These are phyloP conservation scores for Aspergillus asperescens DNA, from an alignment of 495 filamentous ascomycete genomes.

Conservation along the genomic window DNA sequence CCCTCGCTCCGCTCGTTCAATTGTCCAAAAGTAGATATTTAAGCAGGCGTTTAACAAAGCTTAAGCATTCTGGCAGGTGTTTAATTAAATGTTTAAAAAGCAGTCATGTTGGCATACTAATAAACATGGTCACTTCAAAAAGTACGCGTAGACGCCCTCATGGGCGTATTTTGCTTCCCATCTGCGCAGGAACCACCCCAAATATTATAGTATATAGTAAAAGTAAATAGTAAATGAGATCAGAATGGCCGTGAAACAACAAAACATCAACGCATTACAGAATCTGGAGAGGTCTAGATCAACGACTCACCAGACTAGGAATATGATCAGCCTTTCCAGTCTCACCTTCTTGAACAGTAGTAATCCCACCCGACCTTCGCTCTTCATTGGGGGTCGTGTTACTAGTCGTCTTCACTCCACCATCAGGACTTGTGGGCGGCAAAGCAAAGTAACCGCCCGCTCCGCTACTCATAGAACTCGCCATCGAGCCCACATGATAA, in stretches of 20 bases:
- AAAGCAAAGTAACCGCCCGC: slow-evolving; percentile 30
- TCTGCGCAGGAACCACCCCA: no score
- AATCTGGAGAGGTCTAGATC: neutral
- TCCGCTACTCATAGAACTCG: slow-evolving; percentile 1
- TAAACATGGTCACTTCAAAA: no score
- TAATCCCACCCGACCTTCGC: slow-evolving; percentile 14
- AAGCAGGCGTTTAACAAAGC: no score
- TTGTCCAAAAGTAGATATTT: no score
- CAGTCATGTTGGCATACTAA: no score
- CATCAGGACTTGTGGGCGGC: slow-evolving; percentile 1
- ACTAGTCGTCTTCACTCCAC: slow-evolving; percentile 21
- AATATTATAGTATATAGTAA: no score
- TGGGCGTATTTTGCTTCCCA: no score
- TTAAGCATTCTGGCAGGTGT: no score
- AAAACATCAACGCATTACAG: neutral
- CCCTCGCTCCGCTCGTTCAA: no score
- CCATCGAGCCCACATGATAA: neutral
- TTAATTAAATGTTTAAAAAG: no score
- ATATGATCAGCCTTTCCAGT: neutral
- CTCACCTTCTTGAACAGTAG: neutral
- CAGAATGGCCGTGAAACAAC: neutral
- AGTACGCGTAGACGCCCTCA: no score
- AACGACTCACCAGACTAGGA: neutral
- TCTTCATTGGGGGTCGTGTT: slow-evolving; percentile 27
- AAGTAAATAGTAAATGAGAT: neutral